Base-by-base conservation (phyloP, 2,329 filamentous ascomycete species). In the Pseudogymnoascus sp. region DNA sequence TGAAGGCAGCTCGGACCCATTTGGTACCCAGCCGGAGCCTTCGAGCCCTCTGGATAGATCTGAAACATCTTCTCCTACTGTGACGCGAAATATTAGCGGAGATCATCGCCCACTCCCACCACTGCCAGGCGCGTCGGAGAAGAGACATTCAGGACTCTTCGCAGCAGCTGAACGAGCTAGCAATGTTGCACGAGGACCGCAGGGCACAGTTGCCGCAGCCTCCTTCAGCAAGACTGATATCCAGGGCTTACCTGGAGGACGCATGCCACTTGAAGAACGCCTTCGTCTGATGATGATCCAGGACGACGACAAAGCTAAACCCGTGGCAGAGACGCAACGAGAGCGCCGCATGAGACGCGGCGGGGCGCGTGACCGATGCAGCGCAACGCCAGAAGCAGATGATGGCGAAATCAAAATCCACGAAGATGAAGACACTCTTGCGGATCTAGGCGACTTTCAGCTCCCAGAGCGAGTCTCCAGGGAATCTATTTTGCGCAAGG, bases 261-360 rank as follows among this genome's bases (percentile, higher is more conserved):
- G 84, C 63, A 90, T 96, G 84, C 83, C 90, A 0, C 77, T 96
- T 2, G 90, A 96, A 70, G 91, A 96, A 70, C 82, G 91, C 48
- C 77, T 96, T 58, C 86, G 87, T 68, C 79, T 95, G 55, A 94
- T 96, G 89, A 91, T 92, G 85, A 81, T 92, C 48, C 89, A 89
- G 15, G 82, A 88, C 59, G 84, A 86, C 61, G 76, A 76, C 18
- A 74, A 74, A 38, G 74, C 73, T 57, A 84, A 84, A 71, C 77
- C 79, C 1, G 82, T 83, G 34, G 82, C 81, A 2, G 83, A 86
- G 69, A 79, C 82, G 65, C 85, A 88, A 71, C 78, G 85, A 57
- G 85, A 88, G 72, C 81, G 86, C 61, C 82, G 85, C 23, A 83
- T 89, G 77, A 78, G 85, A 66, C 81, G 85, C 64, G 84, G 79